Percentiles rank a stretch among this genome's conserved stretches.
phyloP scores from a whole-genome alignment of 1,284 basidiomycete genomes.

The Marasmius oreades region DNA sequence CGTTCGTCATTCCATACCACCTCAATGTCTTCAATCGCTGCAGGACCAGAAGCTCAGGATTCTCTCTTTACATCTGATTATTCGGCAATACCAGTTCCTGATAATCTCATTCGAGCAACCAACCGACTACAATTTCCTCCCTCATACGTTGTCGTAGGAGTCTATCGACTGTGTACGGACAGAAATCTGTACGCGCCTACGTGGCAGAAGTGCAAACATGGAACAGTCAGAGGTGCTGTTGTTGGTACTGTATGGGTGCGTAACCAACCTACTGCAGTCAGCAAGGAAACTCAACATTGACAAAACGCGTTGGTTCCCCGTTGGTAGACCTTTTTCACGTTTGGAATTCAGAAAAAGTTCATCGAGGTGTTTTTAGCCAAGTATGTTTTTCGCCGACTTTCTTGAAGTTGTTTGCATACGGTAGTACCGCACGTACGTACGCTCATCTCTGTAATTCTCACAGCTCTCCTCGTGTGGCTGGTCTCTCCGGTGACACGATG shows the following conservation, averaged over 20 bases:
- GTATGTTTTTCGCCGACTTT: too few species aligned
- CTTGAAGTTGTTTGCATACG: too few species aligned
- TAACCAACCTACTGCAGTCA: conserved; percentile 9
- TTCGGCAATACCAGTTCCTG: conserved; percentile 33
- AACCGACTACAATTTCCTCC: conserved; percentile 68
- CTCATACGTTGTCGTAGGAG: conserved; percentile 71
- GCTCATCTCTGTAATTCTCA: not conserved
- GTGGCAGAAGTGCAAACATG: conserved; percentile 77
- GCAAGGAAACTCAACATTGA: not conserved
- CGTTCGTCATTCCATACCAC: not conserved
- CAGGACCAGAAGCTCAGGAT: conserved; percentile 27
- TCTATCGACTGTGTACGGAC: conserved; percentile 70
- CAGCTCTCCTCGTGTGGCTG: conserved; percentile 63
- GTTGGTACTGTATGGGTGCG: conserved; percentile 69
- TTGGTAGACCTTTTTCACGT: conserved; percentile 56
- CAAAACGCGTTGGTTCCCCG: not conserved
- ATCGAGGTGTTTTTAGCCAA: conserved; percentile 61
- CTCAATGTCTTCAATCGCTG: conserved; percentile 11
- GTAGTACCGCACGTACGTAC: too few species aligned
- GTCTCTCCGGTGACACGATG: conserved; percentile 59
- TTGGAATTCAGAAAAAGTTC: conserved; percentile 59
- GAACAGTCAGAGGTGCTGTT: conserved; percentile 51
- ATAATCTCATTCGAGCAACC: conserved; percentile 44
- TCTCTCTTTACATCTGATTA: conserved; percentile 21
- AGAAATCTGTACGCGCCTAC: conserved; percentile 58